Evolutionary conservation across 169 alveolate genomes (phyloP), one percentile per base, ranked within the genome.

Genomic region (Babesia gibsoni): DNA sequence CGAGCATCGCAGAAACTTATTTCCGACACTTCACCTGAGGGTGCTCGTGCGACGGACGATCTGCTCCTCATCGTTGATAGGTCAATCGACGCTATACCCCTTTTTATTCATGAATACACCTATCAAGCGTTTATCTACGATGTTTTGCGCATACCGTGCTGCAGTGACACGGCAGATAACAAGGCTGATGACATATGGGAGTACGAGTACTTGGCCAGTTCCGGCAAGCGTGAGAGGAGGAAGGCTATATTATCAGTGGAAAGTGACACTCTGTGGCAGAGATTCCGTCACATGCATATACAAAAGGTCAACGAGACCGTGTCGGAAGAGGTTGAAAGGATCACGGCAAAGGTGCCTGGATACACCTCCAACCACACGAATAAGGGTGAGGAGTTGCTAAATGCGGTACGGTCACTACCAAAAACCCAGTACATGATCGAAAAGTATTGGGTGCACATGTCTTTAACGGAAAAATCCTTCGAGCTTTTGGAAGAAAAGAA

Each of bases 51-150:
- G 37, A 49, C 56, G 12, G 89, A 80, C 22, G 78, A 70, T 33
- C 32, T 70, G 12, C 30, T 90, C 30, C 36, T 89, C 29, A 46
- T 90, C 30, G 66, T 90, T 20, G 93, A 89, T 45, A 64, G 95
- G 58, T 85, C 91, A 5, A 59, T 82, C 16, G 95, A 90, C 42
- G 64, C 83, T 20, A 72, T 81, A 32, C 89, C 93, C 22, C 35
- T 90, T 41, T 84, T 82, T 63, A 75, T 85, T n/a, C 95, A 90
- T 57, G 95, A 90, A 33, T 90, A 89, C 36, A 63, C 90, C 2
- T 90, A 90, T 63, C 95, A 90, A 58, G 93, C 94, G 30, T 69
- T 90, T 22, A 84, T 89, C 10, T 90, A 90, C 73, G 95, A 90
- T 48, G 56, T 89, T 7, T 16, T 90, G 58, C 52, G 72, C 20